A percentile compares a stretch with the other conserved stretches of the same genome.
These are phyloP conservation scores for Coemansia sp. DNA, from an alignment of 192 early-diverging fungal species.

Conservation along the genomic window DNA sequence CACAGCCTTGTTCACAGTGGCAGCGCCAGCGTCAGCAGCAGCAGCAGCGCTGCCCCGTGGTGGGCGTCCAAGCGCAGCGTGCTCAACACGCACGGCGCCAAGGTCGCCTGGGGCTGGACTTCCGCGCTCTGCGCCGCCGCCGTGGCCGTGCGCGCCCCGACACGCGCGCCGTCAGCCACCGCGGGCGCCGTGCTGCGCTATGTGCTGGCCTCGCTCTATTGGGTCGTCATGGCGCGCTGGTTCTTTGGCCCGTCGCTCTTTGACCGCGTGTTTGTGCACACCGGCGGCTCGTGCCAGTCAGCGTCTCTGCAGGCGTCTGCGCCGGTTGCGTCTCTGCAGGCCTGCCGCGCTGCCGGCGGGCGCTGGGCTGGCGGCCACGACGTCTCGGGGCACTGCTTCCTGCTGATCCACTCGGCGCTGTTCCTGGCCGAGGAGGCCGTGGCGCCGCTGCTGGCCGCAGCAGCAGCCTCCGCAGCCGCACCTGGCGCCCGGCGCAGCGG, in stretches of 20 bases:
- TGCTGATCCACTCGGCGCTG: constrained; percentile 73
- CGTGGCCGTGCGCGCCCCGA: constrained; percentile 18
- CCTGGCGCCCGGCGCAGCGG: too few relatives aligned
- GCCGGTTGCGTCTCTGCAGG: constrained; percentile 15
- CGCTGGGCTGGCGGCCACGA: constrained; percentile 79
- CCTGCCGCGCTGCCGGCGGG: constrained; percentile 60
- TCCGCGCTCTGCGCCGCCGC: constrained; percentile 58
- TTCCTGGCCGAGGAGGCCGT: constrained; percentile 69
- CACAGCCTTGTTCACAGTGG: constrained; percentile 9
- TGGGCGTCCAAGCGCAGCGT: constrained; percentile 73
- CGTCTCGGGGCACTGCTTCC: constrained; percentile 85
- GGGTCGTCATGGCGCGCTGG: constrained; percentile 83
- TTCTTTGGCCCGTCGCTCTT: constrained; percentile 78
- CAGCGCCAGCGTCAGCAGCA: neutral
- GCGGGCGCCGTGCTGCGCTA: constrained; percentile 48
- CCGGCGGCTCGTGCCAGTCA: constrained; percentile 63
- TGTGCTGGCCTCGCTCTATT: constrained; percentile 71
- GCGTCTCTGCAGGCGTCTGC: neutral
- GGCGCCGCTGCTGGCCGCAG: constrained; percentile 43
- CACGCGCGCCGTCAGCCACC: constrained; percentile 7
- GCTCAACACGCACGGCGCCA: constrained; percentile 77
- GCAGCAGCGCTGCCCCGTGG: constrained; percentile 3
- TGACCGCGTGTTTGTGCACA: constrained; percentile 71
- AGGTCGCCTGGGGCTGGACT: constrained; percentile 90
- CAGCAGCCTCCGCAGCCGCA: constrained; percentile 53